phyloP scores from a whole-genome alignment of 352 stramenopile genomes.

The Globisporangium heterothallicum region DNA sequence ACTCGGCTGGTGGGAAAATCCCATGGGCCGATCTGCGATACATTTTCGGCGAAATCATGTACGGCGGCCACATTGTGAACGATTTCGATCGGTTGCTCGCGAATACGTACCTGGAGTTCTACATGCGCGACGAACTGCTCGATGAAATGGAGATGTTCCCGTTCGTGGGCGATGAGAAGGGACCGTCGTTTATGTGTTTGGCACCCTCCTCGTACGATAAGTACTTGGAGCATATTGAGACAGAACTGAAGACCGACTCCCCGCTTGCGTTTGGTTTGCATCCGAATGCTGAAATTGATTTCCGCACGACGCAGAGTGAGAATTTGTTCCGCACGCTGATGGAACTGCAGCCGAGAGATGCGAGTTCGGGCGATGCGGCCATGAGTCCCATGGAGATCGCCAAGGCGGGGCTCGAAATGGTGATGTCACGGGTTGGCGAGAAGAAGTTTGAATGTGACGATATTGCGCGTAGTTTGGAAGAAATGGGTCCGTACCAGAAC shows the following conservation, averaged over 20 bases:
- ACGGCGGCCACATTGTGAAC: constrained; percentile 95
- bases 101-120: constrained; percentile 97
- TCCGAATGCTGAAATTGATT: constrained; percentile 98
- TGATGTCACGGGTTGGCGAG: constrained; percentile 94
- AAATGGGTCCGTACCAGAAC: constrained; percentile 94
- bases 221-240: constrained; percentile 97
- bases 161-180: constrained; percentile 96
- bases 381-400: constrained; percentile 93
- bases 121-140: constrained; percentile 96
- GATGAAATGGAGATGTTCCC: constrained; percentile 99
- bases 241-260: constrained; percentile 94
- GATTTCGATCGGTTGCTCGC: constrained; percentile 93
- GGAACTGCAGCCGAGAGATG: constrained; percentile 93
- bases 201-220: constrained; percentile 96
- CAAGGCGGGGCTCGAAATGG: constrained; percentile 85
- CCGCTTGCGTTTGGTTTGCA: constrained; percentile 96
- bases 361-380: constrained; percentile 74
- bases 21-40: constrained; percentile 96
- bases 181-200: constrained; percentile 91
- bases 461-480: constrained; percentile 90
- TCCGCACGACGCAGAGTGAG: constrained; percentile 95
- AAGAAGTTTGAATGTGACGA: constrained; percentile 98
- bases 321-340: constrained; percentile 94
- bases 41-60: constrained; percentile 97
- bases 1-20: constrained; percentile 91